Percentiles rank a stretch among this genome's conserved stretches.
These are phyloP conservation scores for Triadica sebifera DNA, from an alignment of 345 rosid genomes.

Conservation along the genomic window DNA sequence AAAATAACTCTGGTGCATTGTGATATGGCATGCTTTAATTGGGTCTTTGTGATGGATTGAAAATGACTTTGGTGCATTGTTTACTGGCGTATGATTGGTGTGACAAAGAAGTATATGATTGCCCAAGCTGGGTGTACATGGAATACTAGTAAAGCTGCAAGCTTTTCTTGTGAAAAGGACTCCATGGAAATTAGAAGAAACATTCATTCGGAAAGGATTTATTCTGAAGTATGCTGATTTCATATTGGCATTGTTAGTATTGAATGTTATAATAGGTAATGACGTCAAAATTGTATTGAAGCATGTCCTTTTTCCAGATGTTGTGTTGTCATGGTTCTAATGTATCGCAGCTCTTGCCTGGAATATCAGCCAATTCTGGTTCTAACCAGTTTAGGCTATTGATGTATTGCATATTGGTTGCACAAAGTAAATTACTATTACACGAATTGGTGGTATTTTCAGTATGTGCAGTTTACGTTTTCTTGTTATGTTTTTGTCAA, in stretches of 20 bases:
- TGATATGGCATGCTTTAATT: too few relatives aligned
- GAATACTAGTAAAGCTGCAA: not conserved
- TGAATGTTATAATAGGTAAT: not conserved
- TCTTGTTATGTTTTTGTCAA: too few relatives aligned
- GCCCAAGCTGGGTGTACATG: not conserved
- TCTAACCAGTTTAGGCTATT: not conserved
- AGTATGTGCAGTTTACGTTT: too few relatives aligned
- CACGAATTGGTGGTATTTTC: too few relatives aligned
- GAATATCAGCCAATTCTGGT: not conserved
- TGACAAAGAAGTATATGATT: not conserved
- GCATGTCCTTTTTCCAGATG: not conserved
- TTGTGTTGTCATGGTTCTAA: not conserved
- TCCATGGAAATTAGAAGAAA: too few relatives aligned
- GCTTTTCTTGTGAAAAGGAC: too few relatives aligned
- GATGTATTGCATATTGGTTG: too few relatives aligned
- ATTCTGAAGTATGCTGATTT: too few relatives aligned
- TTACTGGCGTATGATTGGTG: not conserved
- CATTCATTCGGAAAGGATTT: too few relatives aligned
- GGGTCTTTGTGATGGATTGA: too few relatives aligned
- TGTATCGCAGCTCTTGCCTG: not conserved
- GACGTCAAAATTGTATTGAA: not conserved
- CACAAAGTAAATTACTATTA: too few relatives aligned
- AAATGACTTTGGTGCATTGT: not conserved
- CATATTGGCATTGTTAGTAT: not conserved
- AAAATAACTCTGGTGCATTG: too few relatives aligned